Base-by-base conservation (phyloP, 2,329 filamentous ascomycete species). In the Neoscytalidium dimidiatum region DNA sequence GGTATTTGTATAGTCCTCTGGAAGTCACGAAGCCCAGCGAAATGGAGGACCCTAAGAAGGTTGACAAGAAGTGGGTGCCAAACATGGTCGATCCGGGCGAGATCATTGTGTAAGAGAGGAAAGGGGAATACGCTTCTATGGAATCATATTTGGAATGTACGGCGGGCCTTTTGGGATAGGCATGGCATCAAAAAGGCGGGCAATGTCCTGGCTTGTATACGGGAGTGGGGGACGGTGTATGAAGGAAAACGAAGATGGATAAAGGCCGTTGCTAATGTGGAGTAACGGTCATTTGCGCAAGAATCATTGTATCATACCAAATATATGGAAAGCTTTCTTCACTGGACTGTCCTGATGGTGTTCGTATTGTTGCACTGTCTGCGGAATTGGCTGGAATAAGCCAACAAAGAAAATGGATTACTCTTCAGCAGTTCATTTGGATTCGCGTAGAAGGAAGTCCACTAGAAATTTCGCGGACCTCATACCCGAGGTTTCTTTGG, bases 1-100 rank as follows among this genome's bases (percentile, higher is more conserved):
- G 95, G 95, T 99, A 99, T 79, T 83, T 99, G 62, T 99, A 99
- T 82, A 94, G 89, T 76, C 94, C 95, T 1, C 74, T 85, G 35
- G 76, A 82, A 26, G 77, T 81, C 6, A 79, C 80, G 33, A 73
- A 85, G 62, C 85, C 85, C 28, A 85, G 82, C 69, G 82, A 83
- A 67, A 81, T 75, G 68, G 77, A 75, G 41, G 73, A 75, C 9
- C 71, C 71, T 53, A 69, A 72, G n/a, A 73, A 75, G 51, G 71
- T 72, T 49, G 70, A 73, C 23, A 73, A 75, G 53, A 72, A 72
- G 28, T 88, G 84, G 82, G 82, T 79, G 71, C 81, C 84, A n/a
- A 82, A 84, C 66, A 79, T 85, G 74, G 77, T 88, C 63, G 85
- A 88, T 74, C 77, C 81, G 57, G 85, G 85, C 14, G 85, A 88